A percentile compares a stretch with the other conserved stretches of the same genome.
These are phyloP conservation scores for Dioscorea dumetorum DNA, from an alignment of 106 monocot genomes.

Conservation along the genomic window DNA sequence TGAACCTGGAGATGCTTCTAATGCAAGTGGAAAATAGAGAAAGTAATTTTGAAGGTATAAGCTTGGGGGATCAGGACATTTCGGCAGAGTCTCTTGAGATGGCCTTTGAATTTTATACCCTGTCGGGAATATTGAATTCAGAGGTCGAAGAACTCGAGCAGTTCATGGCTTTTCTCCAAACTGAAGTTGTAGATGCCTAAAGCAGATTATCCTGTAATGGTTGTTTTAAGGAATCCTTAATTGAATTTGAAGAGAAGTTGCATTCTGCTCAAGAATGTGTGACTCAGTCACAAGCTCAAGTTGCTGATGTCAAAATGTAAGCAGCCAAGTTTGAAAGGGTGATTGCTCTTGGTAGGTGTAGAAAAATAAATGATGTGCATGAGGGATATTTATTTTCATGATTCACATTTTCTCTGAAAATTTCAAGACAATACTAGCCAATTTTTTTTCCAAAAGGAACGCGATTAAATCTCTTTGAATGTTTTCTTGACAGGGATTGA, in stretches of 20 bases:
- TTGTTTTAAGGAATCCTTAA: slow-evolving; percentile 3
- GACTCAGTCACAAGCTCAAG: slow-evolving; percentile 35
- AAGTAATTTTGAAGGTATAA: slow-evolving; percentile 36
- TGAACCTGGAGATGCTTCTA: slow-evolving; percentile 56
- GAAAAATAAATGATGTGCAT: background rate
- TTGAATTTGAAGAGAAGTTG: slow-evolving; percentile 36
- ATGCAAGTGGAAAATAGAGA: slow-evolving; percentile 36
- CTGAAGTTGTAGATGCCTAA: slow-evolving; percentile 31
- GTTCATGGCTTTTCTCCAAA: slow-evolving; percentile 46
- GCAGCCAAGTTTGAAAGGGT: slow-evolving; percentile 44
- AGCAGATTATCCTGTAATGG: background rate
- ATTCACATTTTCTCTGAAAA: no score
- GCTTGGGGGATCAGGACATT: slow-evolving; percentile 21
- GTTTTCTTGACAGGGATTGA: slow-evolving; percentile 30
- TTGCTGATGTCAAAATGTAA: slow-evolving; percentile 55
- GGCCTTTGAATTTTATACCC: slow-evolving; percentile 57
- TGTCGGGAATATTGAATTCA: slow-evolving; percentile 63
- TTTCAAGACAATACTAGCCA: no score
- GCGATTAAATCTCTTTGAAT: no score
- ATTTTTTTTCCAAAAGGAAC: no score
- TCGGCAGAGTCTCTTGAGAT: slow-evolving; percentile 19
- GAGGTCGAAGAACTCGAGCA: slow-evolving; percentile 63
- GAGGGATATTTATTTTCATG: no score
- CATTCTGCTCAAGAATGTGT: slow-evolving; percentile 40
- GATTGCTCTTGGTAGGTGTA: slow-evolving; percentile 22